Base-by-base conservation (phyloP, 352 stramenopile species). In the Phytophthora sansomeana region DNA sequence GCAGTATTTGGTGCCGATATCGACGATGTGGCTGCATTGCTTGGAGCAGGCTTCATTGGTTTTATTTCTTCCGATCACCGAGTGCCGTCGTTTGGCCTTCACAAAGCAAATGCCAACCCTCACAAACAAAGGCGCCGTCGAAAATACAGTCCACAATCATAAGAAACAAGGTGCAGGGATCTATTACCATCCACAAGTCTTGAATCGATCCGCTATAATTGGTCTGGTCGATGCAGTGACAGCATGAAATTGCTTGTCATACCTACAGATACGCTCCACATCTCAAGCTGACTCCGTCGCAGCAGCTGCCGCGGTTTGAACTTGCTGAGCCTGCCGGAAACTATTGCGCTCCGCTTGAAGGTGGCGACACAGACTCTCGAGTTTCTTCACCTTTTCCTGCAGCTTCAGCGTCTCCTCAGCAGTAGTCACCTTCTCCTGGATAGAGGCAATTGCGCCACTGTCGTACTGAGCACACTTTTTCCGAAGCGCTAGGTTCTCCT, bases 391-490 rank as follows among this genome's bases (percentile, higher is more conserved):
- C 69, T 95, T 94, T 41, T 95, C 88, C 14, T 85, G 81, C 35
- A 89, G 61, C 63, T 87, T 90, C n/a, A 85, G 57, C 13, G 78
- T 86, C 48, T 93, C 85, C 53, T 92, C 82, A 1, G 58, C 63
- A 16, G 73, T 65, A 28, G 76, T 60, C 16, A 93, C 81, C 42
- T 93, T 89, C 26, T 91, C 85, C 65, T 95, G 85, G 26, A 96
- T 82, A 13, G 81, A 74, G 26, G 78, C 82, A 52, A 96, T 95
- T 2, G 85, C 88, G 17, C 78, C 79, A 32, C 63, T 80, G 65
- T 96, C 88, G 62, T 96, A 96, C 43, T 80, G 71, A 29, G 83
- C 84, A 62, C 85, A 93, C 49, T 96, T 96, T 50, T 90, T 95
- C 52, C 87, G 83, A 0, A 96, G 72, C 14, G 85, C 70, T 17